Percentiles rank a stretch among this genome's conserved stretches.
Conservation (phyloP, 495 filamentous ascomycete genomes). For the Penicillium steckii region DNA sequence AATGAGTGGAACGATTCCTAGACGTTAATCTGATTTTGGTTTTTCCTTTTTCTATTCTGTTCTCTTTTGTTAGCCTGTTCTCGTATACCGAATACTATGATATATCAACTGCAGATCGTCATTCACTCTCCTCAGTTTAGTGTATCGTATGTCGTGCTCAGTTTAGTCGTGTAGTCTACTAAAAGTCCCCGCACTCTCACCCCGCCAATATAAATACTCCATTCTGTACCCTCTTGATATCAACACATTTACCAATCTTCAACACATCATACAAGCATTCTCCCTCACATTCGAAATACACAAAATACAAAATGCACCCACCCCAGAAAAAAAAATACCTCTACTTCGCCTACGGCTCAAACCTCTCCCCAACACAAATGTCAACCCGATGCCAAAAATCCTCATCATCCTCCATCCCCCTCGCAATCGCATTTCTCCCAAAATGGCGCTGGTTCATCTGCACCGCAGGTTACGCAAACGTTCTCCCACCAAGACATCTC, state of each 20-base stretch:
- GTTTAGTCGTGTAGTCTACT: too few species aligned
- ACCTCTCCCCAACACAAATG: slow-evolving; percentile 71
- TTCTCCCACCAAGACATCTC: slow-evolving; percentile 42
- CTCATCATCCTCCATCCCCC: slow-evolving; percentile 47
- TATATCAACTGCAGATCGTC: too few species aligned
- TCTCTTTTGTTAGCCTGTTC: slow-evolving; percentile 5
- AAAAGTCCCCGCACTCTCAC: too few species aligned
- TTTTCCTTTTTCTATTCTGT: slow-evolving; percentile 15
- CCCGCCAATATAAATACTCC: neutral
- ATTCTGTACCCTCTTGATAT: neutral
- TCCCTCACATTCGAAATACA: too few species aligned
- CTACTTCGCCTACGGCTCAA: slow-evolving; percentile 76
- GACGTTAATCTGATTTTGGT: slow-evolving; percentile 26
- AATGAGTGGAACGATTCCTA: slow-evolving; percentile 57
- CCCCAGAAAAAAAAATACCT: slow-evolving; percentile 24
- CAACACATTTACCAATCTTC: neutral
- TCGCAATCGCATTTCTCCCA: slow-evolving; percentile 45
- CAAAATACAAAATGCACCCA: neutral
- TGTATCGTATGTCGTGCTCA: too few species aligned
- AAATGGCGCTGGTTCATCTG: slow-evolving; percentile 68
- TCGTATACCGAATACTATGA: too few species aligned
- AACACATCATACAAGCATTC: slow-evolving; percentile 9
- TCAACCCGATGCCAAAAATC: slow-evolving; percentile 54
- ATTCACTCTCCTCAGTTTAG: too few species aligned
- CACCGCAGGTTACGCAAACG: slow-evolving; percentile 66